Conservation (phyloP, 176 grass and related monocot species). For the Bolboschoenus planiculmis region DNA sequence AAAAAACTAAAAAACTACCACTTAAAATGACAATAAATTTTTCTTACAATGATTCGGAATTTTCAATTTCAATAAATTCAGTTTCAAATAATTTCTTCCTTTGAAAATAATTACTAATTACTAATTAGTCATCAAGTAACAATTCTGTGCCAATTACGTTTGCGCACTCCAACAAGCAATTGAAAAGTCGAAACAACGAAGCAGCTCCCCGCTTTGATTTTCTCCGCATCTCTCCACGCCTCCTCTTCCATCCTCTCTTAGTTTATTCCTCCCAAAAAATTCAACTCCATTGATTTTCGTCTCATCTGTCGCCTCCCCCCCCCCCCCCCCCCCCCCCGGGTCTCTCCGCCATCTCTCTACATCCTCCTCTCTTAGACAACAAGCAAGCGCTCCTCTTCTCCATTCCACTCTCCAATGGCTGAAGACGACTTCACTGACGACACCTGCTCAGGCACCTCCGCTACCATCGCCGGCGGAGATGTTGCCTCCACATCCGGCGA, state of each 20-base stretch:
- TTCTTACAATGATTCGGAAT: no score
- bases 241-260: neutral
- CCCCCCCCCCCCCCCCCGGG: no score
- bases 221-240: conserved; percentile 3
- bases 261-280: neutral
- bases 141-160: neutral
- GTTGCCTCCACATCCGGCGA: conserved; percentile 2
- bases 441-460: conserved; percentile 1
- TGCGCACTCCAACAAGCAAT: neutral
- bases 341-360: neutral
- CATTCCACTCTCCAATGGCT: neutral
- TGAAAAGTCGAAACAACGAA: neutral
- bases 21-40: neutral
- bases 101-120: neutral
- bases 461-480: neutral
- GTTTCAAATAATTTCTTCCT: neutral
- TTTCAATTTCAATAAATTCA: neutral
- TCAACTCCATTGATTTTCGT: neutral
- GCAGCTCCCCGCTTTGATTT: neutral
- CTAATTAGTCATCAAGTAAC: neutral
- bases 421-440: conserved; percentile 8
- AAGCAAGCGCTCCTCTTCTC: conserved; percentile 22
- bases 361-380: neutral
- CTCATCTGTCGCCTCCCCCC: neutral
- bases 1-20: no score